Conservation (phyloP, 2,329 filamentous ascomycete genomes). For the Cladorrhinum sp. region DNA sequence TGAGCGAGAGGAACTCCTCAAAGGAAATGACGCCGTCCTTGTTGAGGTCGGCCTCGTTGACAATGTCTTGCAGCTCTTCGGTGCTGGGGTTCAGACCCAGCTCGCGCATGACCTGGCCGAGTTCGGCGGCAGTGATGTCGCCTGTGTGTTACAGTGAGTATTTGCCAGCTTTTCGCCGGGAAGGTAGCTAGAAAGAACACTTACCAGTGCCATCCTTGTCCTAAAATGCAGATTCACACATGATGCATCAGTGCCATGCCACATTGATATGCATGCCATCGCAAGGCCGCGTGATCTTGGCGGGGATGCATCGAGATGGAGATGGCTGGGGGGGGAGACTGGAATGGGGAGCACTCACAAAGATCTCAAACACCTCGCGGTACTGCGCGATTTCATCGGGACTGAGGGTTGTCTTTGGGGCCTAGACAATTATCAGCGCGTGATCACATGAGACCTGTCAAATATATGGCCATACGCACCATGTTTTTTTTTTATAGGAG, state of each 20-base stretch:
- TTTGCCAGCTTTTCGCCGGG: background rate
- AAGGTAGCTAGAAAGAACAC: conserved; percentile 22
- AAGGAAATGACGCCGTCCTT: conserved; percentile 65
- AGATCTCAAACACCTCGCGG: conserved; percentile 28
- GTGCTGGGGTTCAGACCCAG: conserved; percentile 62
- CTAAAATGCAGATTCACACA: conserved; percentile 22
- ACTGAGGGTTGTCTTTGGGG: conserved; percentile 7
- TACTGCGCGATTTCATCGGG: conserved; percentile 25
- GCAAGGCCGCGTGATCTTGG: conserved; percentile 7
- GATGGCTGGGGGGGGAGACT: background rate
- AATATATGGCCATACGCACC: background rate
- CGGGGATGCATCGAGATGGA: background rate
- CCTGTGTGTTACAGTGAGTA: conserved; percentile 36
- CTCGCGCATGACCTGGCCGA: conserved; percentile 62
- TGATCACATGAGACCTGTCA: background rate
- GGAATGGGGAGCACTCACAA: conserved; percentile 27
- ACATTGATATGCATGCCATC: background rate
- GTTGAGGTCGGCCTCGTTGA: conserved; percentile 64
- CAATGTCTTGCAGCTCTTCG: conserved; percentile 62
- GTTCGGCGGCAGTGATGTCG: conserved; percentile 62
- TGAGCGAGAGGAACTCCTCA: conserved; percentile 65
- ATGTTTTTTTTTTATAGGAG: background rate
- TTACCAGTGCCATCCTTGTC: conserved; percentile 59
- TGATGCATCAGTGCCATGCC: conserved; percentile 28
- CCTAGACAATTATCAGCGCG: background rate